phyloP scores from a whole-genome alignment of 2,329 filamentous ascomycete species.

The Knoxdaviesia proteae region DNA sequence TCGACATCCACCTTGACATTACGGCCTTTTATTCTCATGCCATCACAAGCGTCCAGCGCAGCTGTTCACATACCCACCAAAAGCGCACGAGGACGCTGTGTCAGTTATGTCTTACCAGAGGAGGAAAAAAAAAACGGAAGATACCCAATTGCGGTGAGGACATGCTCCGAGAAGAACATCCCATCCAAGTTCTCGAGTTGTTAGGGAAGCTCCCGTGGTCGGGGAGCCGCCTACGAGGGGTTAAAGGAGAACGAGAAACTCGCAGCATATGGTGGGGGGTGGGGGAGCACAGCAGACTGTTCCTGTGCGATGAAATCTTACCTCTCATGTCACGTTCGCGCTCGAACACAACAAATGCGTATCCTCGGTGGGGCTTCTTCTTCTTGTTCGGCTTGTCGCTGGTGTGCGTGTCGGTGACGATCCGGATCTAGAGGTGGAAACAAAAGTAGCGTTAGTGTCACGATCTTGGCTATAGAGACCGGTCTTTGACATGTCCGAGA shows the following conservation, averaged over 20 bases:
- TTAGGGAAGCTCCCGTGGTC: too few species aligned
- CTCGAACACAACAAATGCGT: conserved; percentile 93
- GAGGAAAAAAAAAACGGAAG: neutral
- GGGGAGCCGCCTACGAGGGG: too few species aligned
- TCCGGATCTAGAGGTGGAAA: conserved; percentile 45
- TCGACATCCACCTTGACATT: conserved; percentile 91
- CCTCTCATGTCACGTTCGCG: conserved; percentile 98
- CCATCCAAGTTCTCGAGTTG: too few species aligned
- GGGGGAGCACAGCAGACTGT: conserved; percentile 13
- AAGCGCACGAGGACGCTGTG: conserved; percentile 38
- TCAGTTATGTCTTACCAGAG: conserved; percentile 45
- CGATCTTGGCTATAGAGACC: neutral
- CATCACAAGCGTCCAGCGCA: conserved; percentile 71
- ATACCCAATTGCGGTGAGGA: too few species aligned
- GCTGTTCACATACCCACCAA: conserved; percentile 36
- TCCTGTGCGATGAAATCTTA: conserved; percentile 24
- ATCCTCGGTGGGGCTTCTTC: conserved; percentile 67
- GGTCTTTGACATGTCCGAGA: neutral
- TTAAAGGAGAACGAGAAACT: conserved; percentile 13
- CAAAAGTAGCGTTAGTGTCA: conserved; percentile 5
- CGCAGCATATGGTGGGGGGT: conserved; percentile 6
- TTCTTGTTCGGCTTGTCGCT: conserved; percentile 53
- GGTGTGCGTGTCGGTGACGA: conserved; percentile 58
- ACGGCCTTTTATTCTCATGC: conserved; percentile 79
- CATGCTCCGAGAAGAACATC: too few species aligned